Base-by-base conservation (phyloP, 768 basidiomycete species). In the Mycena metata region DNA sequence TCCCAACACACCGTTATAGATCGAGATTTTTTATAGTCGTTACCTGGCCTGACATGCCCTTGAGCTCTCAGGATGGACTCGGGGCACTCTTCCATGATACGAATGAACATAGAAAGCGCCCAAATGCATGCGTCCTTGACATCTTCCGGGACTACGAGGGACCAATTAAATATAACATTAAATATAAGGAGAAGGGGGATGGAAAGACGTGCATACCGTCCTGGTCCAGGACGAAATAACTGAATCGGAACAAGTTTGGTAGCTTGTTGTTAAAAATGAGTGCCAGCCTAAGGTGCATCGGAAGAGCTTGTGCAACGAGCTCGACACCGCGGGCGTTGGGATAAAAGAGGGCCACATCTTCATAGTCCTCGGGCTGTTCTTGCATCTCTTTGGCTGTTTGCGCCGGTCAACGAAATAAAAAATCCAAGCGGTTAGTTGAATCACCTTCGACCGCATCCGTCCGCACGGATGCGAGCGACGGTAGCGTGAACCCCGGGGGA, bases 21-120 rank as follows among this genome's bases (percentile, higher is more conserved):
- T 49, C 57, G 64, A 3, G 52, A 49, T 5, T 21, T 15, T 1
- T 19, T 41, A 36, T 62, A 64, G 13, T 58, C 52, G 15, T 62
- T 66, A 26, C 43, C 13, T 12, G 46, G 24, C 15, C 57, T 55
- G 46, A 76, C 67, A 39, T 73, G 72, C 1, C 75, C 76, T 0
- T 67, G 35, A 2, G 61, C 62, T 17, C 73, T 58, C 19, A 76
- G 60, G 39, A 70, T 64, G 4, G 64, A 7, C 33, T 75, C 76
- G 26, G 71, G 42, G 24, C 72, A 52, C 58, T 75, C 73, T 41
- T 67, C 60, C 46, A 75, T 57, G 6, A 68, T 58, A 15, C 67
- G 70, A 17, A 74, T 70, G 49, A 73, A 74, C 62, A 66, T 54
- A 33, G 71, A 67, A 12, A 76, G 61, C 17, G 72, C 70, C 61